Percentiles rank a stretch among this genome's conserved stretches.
These are phyloP conservation scores for Lachancea thermotolerans DNA, from an alignment of 805 yeast genomes.

Conservation along the genomic window DNA sequence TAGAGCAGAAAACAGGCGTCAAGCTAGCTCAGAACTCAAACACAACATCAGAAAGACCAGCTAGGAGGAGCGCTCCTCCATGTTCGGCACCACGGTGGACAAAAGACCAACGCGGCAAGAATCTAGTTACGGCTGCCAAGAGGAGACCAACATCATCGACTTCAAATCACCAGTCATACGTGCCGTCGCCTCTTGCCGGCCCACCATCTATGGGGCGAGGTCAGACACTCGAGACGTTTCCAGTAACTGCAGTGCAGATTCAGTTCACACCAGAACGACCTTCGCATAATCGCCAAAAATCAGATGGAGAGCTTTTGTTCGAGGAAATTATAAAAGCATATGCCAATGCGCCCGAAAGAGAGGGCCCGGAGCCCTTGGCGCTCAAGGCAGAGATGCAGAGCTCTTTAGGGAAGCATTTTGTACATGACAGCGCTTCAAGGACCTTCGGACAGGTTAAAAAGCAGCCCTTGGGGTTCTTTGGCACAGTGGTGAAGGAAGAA, in stretches of 20 bases:
- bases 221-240: not conserved
- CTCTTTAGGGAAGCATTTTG: not conserved
- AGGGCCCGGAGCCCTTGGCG: not conserved
- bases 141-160: not conserved
- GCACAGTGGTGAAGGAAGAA: not conserved
- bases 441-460: not conserved
- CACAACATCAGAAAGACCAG: not conserved
- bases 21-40: not conserved
- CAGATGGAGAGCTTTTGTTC: slow-evolving; percentile 19
- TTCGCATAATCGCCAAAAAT: slow-evolving; percentile 1
- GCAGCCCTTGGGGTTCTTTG: not conserved
- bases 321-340: slow-evolving; percentile 27
- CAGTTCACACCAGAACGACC: not conserved
- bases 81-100: not conserved
- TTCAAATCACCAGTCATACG: not conserved
- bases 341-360: slow-evolving; percentile 1
- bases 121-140: not conserved
- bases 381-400: not conserved
- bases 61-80: not conserved
- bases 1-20: not conserved
- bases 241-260: not conserved
- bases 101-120: not conserved
- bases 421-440: not conserved
- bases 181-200: slow-evolving; percentile 4
- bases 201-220: not conserved